Evolutionary conservation across 2,329 filamentous ascomycete genomes (phyloP).

Genomic region (Paraconiothyrium sp.): DNA sequence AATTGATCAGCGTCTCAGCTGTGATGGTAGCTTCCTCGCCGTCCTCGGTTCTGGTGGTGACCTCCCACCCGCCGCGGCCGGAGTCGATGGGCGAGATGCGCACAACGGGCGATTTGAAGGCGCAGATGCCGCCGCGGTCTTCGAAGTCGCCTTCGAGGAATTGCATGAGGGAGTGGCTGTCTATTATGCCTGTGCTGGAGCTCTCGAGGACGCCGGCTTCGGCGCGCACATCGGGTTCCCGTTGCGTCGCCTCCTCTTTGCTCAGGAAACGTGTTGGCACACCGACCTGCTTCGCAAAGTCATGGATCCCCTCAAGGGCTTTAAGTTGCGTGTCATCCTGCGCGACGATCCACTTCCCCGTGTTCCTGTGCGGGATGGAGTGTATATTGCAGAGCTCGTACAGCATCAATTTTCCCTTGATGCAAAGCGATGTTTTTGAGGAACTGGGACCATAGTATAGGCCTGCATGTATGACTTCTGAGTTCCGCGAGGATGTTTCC

Average conservation of each 20-base stretch:
- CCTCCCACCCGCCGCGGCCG: conserved; percentile 73
- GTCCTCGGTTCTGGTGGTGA: conserved; percentile 60
- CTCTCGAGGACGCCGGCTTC: conserved; percentile 80
- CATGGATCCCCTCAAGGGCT: conserved; percentile 67
- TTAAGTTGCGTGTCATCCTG: conserved; percentile 76
- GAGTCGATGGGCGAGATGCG: conserved; percentile 63
- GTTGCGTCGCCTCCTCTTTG: conserved; percentile 65
- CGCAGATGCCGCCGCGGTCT: conserved; percentile 77
- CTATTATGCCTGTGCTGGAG: conserved; percentile 87
- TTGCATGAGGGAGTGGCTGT: conserved; percentile 86
- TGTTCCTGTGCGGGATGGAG: conserved; percentile 75
- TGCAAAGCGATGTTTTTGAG: conserved; percentile 85
- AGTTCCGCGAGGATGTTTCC: conserved; percentile 90
- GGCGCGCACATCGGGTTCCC: conserved; percentile 81
- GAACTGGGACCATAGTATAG: conserved; percentile 83
- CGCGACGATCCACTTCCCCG: conserved; percentile 94
- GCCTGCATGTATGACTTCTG: conserved; percentile 94
- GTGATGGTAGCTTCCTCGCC: conserved; percentile 69
- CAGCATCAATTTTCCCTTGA: conserved; percentile 77
- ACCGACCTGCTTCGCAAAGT: conserved; percentile 62
- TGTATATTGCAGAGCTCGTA: conserved; percentile 79
- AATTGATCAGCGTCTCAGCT: conserved; percentile 81
- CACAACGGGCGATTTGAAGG: conserved; percentile 73
- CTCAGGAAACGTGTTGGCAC: conserved; percentile 79
- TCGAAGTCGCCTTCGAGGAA: conserved; percentile 80